Percentiles rank a stretch among this genome's conserved stretches.
These are phyloP conservation scores for Trichoderma hamatum DNA, from an alignment of 2,329 filamentous ascomycete genomes.

Conservation along the genomic window DNA sequence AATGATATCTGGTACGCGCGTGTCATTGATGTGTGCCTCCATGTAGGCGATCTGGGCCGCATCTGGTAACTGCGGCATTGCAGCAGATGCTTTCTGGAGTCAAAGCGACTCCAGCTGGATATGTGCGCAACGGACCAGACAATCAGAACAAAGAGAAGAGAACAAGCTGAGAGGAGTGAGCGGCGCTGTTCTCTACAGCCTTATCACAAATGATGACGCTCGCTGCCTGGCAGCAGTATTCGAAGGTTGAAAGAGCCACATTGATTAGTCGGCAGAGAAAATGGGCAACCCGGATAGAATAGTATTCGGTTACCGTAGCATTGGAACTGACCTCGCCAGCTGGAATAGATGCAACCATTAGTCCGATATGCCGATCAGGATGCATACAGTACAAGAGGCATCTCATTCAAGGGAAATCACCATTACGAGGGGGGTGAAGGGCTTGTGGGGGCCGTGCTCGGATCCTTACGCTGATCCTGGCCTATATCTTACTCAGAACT, in stretches of 20 bases:
- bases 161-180: background rate
- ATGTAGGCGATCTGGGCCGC: conserved; percentile 3
- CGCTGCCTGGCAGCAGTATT: background rate
- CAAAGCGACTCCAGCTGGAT: background rate
- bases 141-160: background rate
- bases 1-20: background rate
- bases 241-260: background rate
- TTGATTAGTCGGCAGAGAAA: background rate
- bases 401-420: background rate
- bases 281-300: background rate
- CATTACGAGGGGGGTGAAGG: background rate
- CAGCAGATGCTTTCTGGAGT: background rate
- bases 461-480: background rate
- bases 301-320: background rate
- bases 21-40: conserved; percentile 10
- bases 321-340: background rate
- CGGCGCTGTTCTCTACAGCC: background rate
- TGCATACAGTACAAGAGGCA: background rate
- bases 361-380: background rate
- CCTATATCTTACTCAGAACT: background rate
- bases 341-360: background rate
- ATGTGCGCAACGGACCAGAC: background rate
- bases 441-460: background rate
- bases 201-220: background rate
- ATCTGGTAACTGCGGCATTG: conserved; percentile 6